Base-by-base conservation (phyloP, 1,139 yeast genomes). In the Hyphopichia khmerensis region DNA sequence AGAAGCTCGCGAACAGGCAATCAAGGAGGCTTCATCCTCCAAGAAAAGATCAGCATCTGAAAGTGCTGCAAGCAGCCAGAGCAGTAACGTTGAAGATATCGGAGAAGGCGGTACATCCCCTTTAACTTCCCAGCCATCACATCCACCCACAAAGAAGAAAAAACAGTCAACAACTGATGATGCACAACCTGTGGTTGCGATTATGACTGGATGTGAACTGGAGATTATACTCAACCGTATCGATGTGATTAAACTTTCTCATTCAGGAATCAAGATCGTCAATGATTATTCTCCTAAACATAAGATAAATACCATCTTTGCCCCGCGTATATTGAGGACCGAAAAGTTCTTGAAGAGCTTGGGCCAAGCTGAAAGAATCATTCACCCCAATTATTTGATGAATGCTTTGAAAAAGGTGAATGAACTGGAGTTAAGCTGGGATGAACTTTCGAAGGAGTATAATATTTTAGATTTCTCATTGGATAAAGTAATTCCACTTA, bases 301-400 rank as follows among this genome's bases (percentile, higher is more conserved):
- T 34, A 42, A 42, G 1, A 56, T 67, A 19, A 76, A 80, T 51
- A 66, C 84, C 33, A 67, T 86, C 9, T 70, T 91, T 15, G 93
- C 97, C 0, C 96, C 97, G 1, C 80, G 82, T 47, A 74, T 85
- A 11, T 62, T 86, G 52, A 75, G 98, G 49, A 93, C 98, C 0
- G 96, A 87, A 46, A 93, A 93, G 62, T 91, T 91, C 56, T 70
- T 93, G 44, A 60, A 67, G 29, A 64, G 77, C 44, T 56, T 73
- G 42, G 59, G 70, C 44, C 60, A 56, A 42, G 75, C 65, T 1
- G 48, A 55, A 13, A 55, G 60, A 23, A 72, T 84, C 15, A 50
- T 79, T 2, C 79, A 77, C 43, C 82, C 83, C 0, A 55, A 59
- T n/a, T 78, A 69, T 45, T 50, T 79, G 18, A 54, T 57, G 13